Evolutionary conservation across 345 rosid species (phyloP), one percentile per base, ranked within the genome.

Genomic region (Salix purpurea): DNA sequence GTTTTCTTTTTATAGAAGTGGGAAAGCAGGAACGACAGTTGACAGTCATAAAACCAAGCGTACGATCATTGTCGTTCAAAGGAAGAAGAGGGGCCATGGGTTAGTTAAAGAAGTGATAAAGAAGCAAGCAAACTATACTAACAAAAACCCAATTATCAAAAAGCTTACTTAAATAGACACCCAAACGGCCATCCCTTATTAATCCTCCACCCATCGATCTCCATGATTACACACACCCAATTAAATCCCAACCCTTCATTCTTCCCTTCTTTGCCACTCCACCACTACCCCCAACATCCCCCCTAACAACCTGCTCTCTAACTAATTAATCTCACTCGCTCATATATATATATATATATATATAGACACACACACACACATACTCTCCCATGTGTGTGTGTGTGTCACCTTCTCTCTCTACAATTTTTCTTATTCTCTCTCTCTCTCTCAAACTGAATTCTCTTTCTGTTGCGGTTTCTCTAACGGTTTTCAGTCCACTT

Each of bases 81-180:
- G 39, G 32, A 30, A 30, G 56, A 5, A 72, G 86, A 60, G 83
- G 89, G 88, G 73, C 86, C 89, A 88, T 78, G 32, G 50, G 92
- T 88, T 91, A 83, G 93, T 89, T 91, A 83, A 89, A 89, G 90
- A 71, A 86, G 90, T 91, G 82, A 72, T 69, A 83, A 81, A 62
- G 81, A 91, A 91, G 96, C 91, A 87, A 34, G 36, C 36, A 34
- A 34, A 83, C 84, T 60, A 80, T n/a, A 6, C 37, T 56, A 30
- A 58, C 67, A 65, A 21, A 34, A n/a, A 68, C 24, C 28, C 48
- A 70, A 69, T 79, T 56, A 69, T 74, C 69, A 30, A 74, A 74
- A 60, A 71, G 30, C 72, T 70, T 50, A 70, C 77, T 73, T 77
- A n/a, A 76, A 36, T 52, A 56, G 71, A 52, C 75, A 19, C 60